Percentiles rank a stretch among this genome's conserved stretches.
Conservation (phyloP, 176 grass and related monocot species). For the Pontederia paniculata region DNA sequence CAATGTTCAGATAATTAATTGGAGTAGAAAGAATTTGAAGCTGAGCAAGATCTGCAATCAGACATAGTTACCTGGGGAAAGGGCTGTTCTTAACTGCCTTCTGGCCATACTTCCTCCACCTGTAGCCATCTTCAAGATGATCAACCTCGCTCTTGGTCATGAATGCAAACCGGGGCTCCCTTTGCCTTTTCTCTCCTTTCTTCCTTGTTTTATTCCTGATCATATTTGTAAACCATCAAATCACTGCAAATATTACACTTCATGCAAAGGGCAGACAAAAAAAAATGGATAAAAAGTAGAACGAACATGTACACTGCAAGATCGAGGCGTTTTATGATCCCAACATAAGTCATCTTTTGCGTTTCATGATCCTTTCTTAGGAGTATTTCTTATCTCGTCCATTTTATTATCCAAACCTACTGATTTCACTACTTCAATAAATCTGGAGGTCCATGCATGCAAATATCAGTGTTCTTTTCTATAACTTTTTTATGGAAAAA, state of each 20-base stretch:
- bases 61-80: slow-evolving; percentile 49
- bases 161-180: slow-evolving; percentile 84
- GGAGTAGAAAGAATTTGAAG: not conserved
- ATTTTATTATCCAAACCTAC: too few relatives aligned
- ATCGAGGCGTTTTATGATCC: too few relatives aligned
- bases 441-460: too few relatives aligned
- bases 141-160: slow-evolving; percentile 98
- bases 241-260: not conserved
- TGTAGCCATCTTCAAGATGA: slow-evolving; percentile 92
- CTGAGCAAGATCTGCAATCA: not conserved
- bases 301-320: not conserved
- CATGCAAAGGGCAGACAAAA: not conserved
- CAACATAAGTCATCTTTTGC: too few relatives aligned
- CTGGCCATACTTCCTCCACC: slow-evolving; percentile 99
- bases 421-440: too few relatives aligned
- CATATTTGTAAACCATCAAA: not conserved
- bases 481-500: too few relatives aligned
- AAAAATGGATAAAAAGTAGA: not conserved
- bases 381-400: too few relatives aligned
- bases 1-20: not conserved
- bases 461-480: too few relatives aligned
- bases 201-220: slow-evolving; percentile 24
- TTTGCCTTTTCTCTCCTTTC: slow-evolving; percentile 84
- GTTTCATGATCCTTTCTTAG: too few relatives aligned
- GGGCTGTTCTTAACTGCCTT: slow-evolving; percentile 99